Percentiles rank a stretch among this genome's conserved stretches.
Conservation (phyloP, 2,329 filamentous ascomycete genomes). For the Cytospora mali region DNA sequence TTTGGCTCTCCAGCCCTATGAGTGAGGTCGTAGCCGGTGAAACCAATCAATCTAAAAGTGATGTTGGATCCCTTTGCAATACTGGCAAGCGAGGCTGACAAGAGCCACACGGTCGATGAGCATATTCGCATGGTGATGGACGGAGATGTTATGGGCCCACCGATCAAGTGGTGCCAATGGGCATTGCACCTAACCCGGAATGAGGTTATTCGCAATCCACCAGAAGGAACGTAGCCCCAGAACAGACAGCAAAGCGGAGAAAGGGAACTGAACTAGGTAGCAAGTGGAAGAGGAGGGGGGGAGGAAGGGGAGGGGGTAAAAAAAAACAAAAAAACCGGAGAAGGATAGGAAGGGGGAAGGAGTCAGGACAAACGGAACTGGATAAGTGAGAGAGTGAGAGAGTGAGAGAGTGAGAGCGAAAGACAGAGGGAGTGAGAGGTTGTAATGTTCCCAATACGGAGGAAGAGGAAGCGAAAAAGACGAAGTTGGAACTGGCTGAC, state of each 20-base stretch:
- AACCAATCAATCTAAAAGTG: background rate
- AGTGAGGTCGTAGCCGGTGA: too few relatives aligned
- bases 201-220: background rate
- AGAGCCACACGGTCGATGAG: background rate
- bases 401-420: too few relatives aligned
- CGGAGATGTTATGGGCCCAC: background rate
- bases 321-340: too few relatives aligned
- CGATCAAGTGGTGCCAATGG: background rate
- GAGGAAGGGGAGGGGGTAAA: too few relatives aligned
- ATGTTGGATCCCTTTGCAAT: background rate
- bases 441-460: too few relatives aligned
- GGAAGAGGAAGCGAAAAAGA: background rate
- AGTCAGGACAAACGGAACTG: background rate
- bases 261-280: too few relatives aligned
- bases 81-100: background rate
- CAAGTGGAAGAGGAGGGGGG: background rate
- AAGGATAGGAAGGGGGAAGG: background rate
- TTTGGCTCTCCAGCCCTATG: background rate
- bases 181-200: constrained; percentile 7
- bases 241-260: background rate
- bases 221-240: constrained; percentile 3
- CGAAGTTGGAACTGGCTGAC: too few relatives aligned
- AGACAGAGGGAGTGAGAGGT: too few relatives aligned
- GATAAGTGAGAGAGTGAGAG: background rate
- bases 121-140: constrained; percentile 16